Evolutionary conservation across 257 asterid species (phyloP).

Genomic region (Solanum pinnatisectum): DNA sequence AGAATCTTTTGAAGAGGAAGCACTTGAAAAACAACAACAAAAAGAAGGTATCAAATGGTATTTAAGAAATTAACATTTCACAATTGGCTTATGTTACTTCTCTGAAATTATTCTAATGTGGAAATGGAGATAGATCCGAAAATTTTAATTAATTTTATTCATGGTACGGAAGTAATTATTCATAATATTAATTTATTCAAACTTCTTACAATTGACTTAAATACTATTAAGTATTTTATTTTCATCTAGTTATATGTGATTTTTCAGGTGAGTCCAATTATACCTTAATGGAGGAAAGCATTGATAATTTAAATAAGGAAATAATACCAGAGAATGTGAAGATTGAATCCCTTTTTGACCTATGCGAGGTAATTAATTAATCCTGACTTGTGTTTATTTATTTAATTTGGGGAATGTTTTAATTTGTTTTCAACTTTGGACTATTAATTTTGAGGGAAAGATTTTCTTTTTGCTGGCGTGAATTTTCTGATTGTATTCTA

Average conservation of each 20-base stretch:
- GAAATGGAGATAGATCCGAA: neutral
- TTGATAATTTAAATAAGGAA: neutral
- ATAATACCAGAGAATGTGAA: neutral
- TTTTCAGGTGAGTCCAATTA: neutral
- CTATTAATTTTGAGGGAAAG: neutral
- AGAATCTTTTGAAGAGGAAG: neutral
- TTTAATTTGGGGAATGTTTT: neutral
- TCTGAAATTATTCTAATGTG: neutral
- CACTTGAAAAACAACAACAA: neutral
- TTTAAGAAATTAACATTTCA: neutral
- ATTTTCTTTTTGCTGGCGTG: neutral
- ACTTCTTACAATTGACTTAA: neutral
- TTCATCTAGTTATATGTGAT: neutral
- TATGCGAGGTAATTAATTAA: neutral
- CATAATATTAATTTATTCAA: neutral
- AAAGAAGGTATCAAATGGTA: neutral
- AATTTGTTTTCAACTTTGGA: neutral
- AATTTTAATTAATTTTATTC: too few relatives aligned
- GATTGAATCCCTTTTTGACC: neutral
- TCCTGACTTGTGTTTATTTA: neutral
- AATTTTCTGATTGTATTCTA: neutral
- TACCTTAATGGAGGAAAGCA: neutral
- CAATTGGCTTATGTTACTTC: too few relatives aligned
- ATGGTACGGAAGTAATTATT: neutral
- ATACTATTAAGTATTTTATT: neutral